Evolutionary conservation across 73 alveolate species (phyloP), one percentile per base, ranked within the genome.

Genomic region (Blepharisma stoltei): DNA sequence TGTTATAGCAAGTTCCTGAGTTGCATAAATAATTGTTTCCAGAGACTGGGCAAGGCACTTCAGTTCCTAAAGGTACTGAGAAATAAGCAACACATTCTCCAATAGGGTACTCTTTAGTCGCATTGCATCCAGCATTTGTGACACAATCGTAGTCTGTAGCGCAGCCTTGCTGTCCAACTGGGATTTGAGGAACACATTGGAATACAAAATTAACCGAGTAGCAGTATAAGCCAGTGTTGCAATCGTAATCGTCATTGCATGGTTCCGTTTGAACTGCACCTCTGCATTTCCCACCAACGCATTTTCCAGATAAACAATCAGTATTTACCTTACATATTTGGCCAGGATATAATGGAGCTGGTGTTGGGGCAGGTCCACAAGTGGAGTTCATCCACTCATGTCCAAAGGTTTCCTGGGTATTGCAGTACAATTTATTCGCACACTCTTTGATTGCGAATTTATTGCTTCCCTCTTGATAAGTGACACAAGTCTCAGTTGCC

Each of bases 71-170:
- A 60, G 73, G 49, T 5, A 60, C 14, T 9, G 73, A 60, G 23
- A 60, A 60, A 38, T 60, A 60, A 60, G 73, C 46, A 20, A 25
- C 46, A 5, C 73, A 60, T 9, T 8, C 23, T 14, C 73, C 73
- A 18, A 38, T n/a, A n/a, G 38, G 49, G 46, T 38, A n/a, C 4
- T 11, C 27, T 14, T 38, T 25, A 14, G 73, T 60, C 2, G 14
- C 14, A 14, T 38, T 60, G 23, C 73, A 60, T 1, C 73, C 73
- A 60, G 48, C 14, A 2, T 47, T 9, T 14, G 14, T 60, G 23
- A 25, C 73, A 5, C 73, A 60, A 25, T 60, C 73, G 23, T 18
- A 60, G 23, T 60, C 73, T 14, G 46, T 60, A 25, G 46, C 73
- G 5, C 73, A 60, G 11, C 73, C 73, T 8, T 18, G 45, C 18